These are phyloP conservation scores for Tilletia setariae DNA, from an alignment of 1,284 basidiomycete genomes.

Conservation along the genomic window DNA sequence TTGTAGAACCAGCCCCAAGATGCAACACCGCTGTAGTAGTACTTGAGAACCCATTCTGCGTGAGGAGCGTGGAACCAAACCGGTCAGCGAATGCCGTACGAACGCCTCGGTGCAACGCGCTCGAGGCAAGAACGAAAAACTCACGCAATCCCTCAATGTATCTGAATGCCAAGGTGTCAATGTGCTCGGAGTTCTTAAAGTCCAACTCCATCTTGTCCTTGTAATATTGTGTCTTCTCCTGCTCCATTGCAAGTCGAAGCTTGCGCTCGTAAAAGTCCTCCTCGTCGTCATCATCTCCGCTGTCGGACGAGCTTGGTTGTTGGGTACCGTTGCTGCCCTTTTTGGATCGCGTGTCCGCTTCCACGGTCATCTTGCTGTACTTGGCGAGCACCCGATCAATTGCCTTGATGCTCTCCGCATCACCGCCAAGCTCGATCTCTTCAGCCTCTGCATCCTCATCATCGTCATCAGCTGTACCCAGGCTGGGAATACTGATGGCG, in stretches of 20 bases:
- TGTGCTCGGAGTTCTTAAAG: conserved; percentile 61
- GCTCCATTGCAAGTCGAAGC: conserved; percentile 77
- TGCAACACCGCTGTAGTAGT: conserved; percentile 94
- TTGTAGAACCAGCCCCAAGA: conserved; percentile 99
- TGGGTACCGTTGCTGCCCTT: conserved; percentile 28
- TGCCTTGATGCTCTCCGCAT: conserved; percentile 66
- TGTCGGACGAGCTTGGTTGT: conserved; percentile 18
- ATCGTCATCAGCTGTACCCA: conserved; percentile 20
- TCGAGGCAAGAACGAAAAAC: not conserved
- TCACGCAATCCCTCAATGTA: conserved; percentile 82
- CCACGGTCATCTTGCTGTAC: conserved; percentile 75
- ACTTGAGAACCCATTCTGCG: conserved; percentile 91
- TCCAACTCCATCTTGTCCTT: conserved; percentile 55
- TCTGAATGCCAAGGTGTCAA: conserved; percentile 55
- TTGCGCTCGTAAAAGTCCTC: conserved; percentile 67
- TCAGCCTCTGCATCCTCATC: conserved; percentile 22
- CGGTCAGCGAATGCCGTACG: not conserved
- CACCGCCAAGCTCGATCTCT: conserved; percentile 53
- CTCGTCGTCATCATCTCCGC: conserved; percentile 60
- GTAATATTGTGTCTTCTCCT: conserved; percentile 91
- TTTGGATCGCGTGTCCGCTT: conserved; percentile 21
- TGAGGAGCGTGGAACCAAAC: too few relatives aligned
- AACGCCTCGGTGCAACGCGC: not conserved
- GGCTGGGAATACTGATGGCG: conserved; percentile 32
- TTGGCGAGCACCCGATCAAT: conserved; percentile 79